Evolutionary conservation across 2,329 filamentous ascomycete species (phyloP).

Genomic region (Aspergillus udagawae): DNA sequence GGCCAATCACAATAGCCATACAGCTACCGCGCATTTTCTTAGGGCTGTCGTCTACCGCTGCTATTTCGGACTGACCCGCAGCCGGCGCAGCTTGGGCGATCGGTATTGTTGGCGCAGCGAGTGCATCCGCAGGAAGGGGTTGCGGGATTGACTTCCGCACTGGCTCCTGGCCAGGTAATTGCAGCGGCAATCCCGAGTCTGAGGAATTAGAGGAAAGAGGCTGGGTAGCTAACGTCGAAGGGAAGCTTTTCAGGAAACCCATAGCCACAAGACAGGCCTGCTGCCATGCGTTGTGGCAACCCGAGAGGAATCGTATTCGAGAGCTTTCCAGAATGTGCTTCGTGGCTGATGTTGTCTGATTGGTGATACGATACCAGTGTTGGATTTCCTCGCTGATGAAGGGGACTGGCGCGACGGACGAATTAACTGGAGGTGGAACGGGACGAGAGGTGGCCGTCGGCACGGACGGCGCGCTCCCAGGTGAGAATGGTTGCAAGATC

Average conservation of each 20-base stretch:
- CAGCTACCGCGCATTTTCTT: conserved; percentile 31
- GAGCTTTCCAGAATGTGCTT: neutral
- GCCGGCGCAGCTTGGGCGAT: conserved; percentile 8
- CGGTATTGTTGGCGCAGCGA: conserved; percentile 1
- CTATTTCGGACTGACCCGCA: conserved; percentile 21
- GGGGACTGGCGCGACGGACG: conserved; percentile 8
- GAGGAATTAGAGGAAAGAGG: conserved; percentile 2
- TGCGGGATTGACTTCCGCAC: neutral
- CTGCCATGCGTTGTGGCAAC: conserved; percentile 26
- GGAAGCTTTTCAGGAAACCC: conserved; percentile 10
- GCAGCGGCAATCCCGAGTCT: neutral
- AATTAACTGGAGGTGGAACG: conserved; percentile 10
- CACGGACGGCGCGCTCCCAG: conserved; percentile 12
- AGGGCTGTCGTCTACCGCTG: conserved; percentile 21
- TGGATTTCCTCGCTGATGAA: conserved; percentile 2
- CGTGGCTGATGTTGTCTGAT: conserved; percentile 5
- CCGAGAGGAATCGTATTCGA: conserved; percentile 6
- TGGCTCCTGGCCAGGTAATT: neutral
- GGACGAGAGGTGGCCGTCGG: conserved; percentile 5
- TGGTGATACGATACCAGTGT: neutral
- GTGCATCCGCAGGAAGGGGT: neutral
- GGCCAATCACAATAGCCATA: conserved; percentile 35
- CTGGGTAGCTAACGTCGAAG: neutral
- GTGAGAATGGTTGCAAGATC: conserved; percentile 18
- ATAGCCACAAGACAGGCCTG: conserved; percentile 26